Evolutionary conservation across 345 rosid species (phyloP), one percentile per base, ranked within the genome.

Genomic region (Citrus hindsii): DNA sequence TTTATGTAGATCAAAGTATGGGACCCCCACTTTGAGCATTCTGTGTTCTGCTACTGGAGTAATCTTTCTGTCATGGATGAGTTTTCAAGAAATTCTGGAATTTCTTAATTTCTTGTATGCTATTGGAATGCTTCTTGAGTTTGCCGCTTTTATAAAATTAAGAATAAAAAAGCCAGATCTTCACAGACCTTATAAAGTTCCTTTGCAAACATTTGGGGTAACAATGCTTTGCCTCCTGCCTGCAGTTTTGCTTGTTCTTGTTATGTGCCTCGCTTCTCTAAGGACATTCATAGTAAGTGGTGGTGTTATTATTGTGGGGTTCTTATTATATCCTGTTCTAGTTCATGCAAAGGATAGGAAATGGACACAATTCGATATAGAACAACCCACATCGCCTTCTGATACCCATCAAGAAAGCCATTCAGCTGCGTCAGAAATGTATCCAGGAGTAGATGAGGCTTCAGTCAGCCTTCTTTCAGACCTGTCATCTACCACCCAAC

Each of bases 11-110:
- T 95, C 98, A 0, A 95, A 91, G 84, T 82, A 92, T 27, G 98
- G 95, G 76, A 95, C 98, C 24, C 98, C 98, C 30, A 93, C 98
- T 4, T 38, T 92, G 27, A 93, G 97, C 90, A 95, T 95, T 24
- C 71, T 95, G 46, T 92, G 89, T 82, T 93, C 98, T 6, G 97
- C 98, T 9, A 85, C 89, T 9, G 98, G 98, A 83, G 96, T 95
- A 22, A 83, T 95, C 76, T 92, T 92, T 90, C 68, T 93, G 76
- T 95, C 98, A 0, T 93, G 98, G 97, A 88, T 93, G 97, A 88
- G 94, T 79, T 95, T 95, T 67, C 98, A 93, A 79, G 97, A 95
- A 84, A 95, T 95, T 69, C 70, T 95, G 70, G 98, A 95, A 84
- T 93, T 95, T 75, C 93, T 95, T 46, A 92, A 95, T 83, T 95